These are phyloP conservation scores for Onygenales sp. DNA, from an alignment of 2,329 filamentous ascomycete genomes.

Conservation along the genomic window DNA sequence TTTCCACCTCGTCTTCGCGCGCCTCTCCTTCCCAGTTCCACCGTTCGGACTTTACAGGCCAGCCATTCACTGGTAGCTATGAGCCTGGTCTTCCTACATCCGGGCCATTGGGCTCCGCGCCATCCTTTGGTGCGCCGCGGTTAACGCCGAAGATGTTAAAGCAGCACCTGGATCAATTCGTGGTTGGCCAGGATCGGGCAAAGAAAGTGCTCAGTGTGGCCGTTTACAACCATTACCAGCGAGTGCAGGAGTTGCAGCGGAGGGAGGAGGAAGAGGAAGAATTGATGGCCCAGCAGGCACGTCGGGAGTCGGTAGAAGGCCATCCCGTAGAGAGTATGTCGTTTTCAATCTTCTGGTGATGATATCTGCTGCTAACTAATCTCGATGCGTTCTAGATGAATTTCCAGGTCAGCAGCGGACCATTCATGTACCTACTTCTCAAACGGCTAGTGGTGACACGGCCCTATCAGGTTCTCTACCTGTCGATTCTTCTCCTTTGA, in stretches of 20 bases:
- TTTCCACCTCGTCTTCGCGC: conserved; percentile 25
- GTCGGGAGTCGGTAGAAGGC: conserved; percentile 56
- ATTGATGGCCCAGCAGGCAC: conserved; percentile 58
- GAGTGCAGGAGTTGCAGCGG: conserved; percentile 64
- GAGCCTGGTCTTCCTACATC: conserved; percentile 52
- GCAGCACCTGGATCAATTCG: conserved; percentile 86
- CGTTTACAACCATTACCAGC: conserved; percentile 94
- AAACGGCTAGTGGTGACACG: conserved; percentile 15
- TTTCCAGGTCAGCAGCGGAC: conserved; percentile 53
- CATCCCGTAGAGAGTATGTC: conserved; percentile 69
- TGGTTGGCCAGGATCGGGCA: conserved; percentile 88
- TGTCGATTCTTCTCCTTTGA: conserved; percentile 50
- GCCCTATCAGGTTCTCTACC: conserved; percentile 18
- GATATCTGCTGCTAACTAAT: not conserved
- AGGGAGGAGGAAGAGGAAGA: conserved; percentile 73
- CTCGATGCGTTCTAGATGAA: conserved; percentile 40
- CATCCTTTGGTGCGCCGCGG: conserved; percentile 46
- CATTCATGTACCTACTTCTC: conserved; percentile 27
- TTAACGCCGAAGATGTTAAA: conserved; percentile 62
- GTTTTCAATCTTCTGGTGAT: not conserved
- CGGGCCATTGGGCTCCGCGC: conserved; percentile 53
- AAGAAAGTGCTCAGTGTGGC: conserved; percentile 87
- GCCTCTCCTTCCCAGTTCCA: conserved; percentile 42
- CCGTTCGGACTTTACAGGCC: conserved; percentile 53
- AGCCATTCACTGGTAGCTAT: conserved; percentile 54